Base-by-base conservation (phyloP, 176 grass and related monocot species). In the Alopecurus myosuroides region DNA sequence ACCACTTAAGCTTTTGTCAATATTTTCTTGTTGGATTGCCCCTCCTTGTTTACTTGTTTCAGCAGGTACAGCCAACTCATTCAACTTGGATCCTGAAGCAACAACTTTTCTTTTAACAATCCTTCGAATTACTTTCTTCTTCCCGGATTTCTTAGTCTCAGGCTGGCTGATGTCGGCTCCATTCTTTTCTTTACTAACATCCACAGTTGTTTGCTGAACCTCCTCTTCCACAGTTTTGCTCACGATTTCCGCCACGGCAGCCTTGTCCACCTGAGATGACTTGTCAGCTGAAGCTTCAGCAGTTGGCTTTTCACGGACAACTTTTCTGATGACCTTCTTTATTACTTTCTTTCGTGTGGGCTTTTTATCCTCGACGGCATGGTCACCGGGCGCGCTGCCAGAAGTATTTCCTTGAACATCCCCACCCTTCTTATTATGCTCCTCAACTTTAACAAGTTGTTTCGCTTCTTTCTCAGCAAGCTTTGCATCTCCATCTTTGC, bases 71-170 rank as follows among this genome's bases (percentile, higher is more conserved):
- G 72, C 44, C 28, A 71, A 28, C 28, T 9, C 58, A 81, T 53
- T 87, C 63, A 77, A 79, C 34, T 94, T 88, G 3, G 37, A 48
- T 87, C 73, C 77, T 74, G 80, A 72, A 39, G 66, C 42, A 45
- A 78, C 64, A 60, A 91, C 58, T 45, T 89, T 94, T 76, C 89
- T 85, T 51, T 91, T 94, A 68, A 94, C 82, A 67, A 94, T 77
- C 80, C 89, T 94, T 87, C 89, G 79, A 77, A 94, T 87, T 61
- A 94, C 52, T 81, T 91, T 91, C 85, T 85, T 94, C 76, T 87
- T 91, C 29, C 76, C 83, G 23, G 52, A 30, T 44, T 57, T 86
- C 84, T 82, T 90, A 31, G 58, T 74, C 57, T 28, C 77, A 8
- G 67, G 37, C 60, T 57, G 69, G 28, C 17, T 46, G 34, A 46